Conservation (phyloP, 2,329 filamentous ascomycete species). For the Arachnomyces sp. region DNA sequence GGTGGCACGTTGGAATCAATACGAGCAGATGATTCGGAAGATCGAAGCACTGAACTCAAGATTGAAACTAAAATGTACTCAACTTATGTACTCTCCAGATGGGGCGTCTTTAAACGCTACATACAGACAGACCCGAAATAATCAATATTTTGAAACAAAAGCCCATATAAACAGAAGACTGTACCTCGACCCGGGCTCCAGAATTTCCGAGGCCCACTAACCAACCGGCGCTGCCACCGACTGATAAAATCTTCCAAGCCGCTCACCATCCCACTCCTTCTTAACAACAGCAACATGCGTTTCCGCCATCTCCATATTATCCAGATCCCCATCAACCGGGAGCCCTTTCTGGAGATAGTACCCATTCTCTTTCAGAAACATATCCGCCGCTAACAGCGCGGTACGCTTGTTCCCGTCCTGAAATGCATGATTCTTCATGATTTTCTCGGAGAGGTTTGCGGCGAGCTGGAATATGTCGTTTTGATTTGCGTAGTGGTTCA, state of each 20-base stretch:
- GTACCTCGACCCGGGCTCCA: constrained; percentile 8
- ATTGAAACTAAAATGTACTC: too few relatives aligned
- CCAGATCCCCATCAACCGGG: constrained; percentile 5
- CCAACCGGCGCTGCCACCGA: constrained; percentile 7
- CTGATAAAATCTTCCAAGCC: constrained; percentile 8
- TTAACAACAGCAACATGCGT: constrained; percentile 12
- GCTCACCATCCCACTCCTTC: constrained; percentile 10
- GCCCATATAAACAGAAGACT: too few relatives aligned
- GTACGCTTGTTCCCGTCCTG: constrained; percentile 25
- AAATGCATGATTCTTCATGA: constrained; percentile 26
- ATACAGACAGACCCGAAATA: too few relatives aligned
- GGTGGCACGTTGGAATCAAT: too few relatives aligned
- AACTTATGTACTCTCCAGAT: too few relatives aligned
- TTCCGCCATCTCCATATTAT: constrained; percentile 9
- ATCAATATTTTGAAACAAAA: too few relatives aligned
- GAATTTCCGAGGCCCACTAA: constrained; percentile 6
- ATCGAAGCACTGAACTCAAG: too few relatives aligned
- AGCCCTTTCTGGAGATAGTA: constrained; percentile 17
- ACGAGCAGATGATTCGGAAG: too few relatives aligned
- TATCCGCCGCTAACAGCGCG: constrained; percentile 22
- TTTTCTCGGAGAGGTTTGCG: constrained; percentile 20
- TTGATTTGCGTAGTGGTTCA: constrained; percentile 18
- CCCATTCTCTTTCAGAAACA: constrained; percentile 24
- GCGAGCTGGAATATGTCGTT: constrained; percentile 21
- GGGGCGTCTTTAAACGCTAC: too few relatives aligned